Base-by-base conservation (phyloP, 495 filamentous ascomycete species). In the Neurospora tetraspora region DNA sequence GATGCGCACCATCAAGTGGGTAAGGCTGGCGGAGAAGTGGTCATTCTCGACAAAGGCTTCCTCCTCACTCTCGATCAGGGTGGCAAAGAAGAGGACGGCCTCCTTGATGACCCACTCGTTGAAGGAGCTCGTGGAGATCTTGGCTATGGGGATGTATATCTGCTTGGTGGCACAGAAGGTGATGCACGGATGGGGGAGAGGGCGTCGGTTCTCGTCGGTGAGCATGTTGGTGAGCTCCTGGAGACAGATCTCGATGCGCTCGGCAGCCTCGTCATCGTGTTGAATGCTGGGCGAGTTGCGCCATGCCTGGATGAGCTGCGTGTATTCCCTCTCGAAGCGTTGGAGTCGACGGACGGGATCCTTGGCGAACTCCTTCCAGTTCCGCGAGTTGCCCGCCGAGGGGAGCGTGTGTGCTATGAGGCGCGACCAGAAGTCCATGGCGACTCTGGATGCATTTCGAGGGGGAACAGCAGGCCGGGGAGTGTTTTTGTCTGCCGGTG, bases 51-150 rank as follows among this genome's bases (percentile, higher is more conserved):
- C 89, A 73, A 98, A 96, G 47, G 93, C 92, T 76, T 97, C 94
- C 79, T 97, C 94, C 88, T 98, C 95, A 78, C 93, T 94, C 76
- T 99, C 95, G 74, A 99, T 91, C 68, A 99, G 86, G 8, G 92
- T 93, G 59, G 91, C 91, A 82, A 97, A 97, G 75, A 97, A 88
- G 16, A 88, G 82, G 40, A 97, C 91, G n/a, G 91, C 91, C 74
- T 92, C 92, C 53, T 90, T 88, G 71, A 97, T 88, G 74, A 97
- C 88, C 77, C 84, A 89, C 73, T 95, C 93, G 78, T 94, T 90
- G 77, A 92, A 90, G 36, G 91, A 91, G 1, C 88, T 89, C 1
- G 91, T 87, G 6, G 93, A 94, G 71, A 98, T 91, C 80, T 95
- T 92, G 43, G 93, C 92, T 68, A 98, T 88, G 2, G 92, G 90